phyloP scores from a whole-genome alignment of 371 early-diverging fungal species.

The Fennellomyces sp. region DNA sequence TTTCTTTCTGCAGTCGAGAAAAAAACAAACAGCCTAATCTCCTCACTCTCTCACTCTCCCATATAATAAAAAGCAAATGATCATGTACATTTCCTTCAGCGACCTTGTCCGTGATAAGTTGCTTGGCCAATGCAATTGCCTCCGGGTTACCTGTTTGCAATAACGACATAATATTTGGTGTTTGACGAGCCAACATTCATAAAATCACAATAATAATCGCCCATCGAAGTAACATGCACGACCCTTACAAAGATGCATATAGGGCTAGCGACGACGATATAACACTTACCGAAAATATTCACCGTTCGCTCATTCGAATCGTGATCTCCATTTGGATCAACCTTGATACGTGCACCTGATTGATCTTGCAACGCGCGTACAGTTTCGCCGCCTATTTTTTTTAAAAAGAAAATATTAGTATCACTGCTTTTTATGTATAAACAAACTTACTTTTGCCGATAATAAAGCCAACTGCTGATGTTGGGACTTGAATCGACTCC shows the following conservation, averaged over 20 bases:
- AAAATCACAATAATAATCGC: slow-evolving; percentile 26
- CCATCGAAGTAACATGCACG: slow-evolving; percentile 26
- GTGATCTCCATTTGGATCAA: slow-evolving; percentile 57
- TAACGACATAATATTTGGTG: background rate
- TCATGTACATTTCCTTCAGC: slow-evolving; percentile 46
- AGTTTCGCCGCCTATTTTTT: slow-evolving; percentile 77
- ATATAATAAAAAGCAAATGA: slow-evolving; percentile 12
- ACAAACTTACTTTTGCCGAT: slow-evolving; percentile 68
- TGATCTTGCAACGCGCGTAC: slow-evolving; percentile 82
- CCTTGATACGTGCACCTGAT: slow-evolving; percentile 81
- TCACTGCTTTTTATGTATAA: background rate
- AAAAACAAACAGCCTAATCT: slow-evolving; percentile 11
- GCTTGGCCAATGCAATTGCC: slow-evolving; percentile 56
- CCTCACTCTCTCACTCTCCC: background rate
- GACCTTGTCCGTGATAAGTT: slow-evolving; percentile 62
- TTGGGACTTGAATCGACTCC: slow-evolving; percentile 69
- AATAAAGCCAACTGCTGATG: slow-evolving; percentile 76
- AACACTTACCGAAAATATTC: slow-evolving; percentile 39
- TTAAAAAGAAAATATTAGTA: background rate
- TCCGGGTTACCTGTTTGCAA: slow-evolving; percentile 46
- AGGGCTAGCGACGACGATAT: slow-evolving; percentile 3
- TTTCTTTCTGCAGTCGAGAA: background rate
- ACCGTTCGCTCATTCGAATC: slow-evolving; percentile 41
- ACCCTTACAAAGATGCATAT: slow-evolving; percentile 3
- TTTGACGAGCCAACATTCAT: slow-evolving; percentile 8